phyloP scores from a whole-genome alignment of 176 grass and related monocot genomes.

The sorghum (Sorghum bicolor) region DNA sequence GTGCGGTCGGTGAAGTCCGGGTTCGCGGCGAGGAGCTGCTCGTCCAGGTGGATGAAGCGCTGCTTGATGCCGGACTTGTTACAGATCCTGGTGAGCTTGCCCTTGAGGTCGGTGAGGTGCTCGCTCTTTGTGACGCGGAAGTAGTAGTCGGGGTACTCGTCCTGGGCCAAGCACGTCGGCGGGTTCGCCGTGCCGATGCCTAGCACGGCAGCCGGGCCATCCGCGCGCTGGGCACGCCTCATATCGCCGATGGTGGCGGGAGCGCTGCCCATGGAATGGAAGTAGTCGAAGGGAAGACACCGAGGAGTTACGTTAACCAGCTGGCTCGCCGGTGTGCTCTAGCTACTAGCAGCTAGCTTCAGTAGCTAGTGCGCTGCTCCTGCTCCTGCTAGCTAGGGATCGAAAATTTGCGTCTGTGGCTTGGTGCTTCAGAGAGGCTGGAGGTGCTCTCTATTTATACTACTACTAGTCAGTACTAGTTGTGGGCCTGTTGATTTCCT shows the following conservation, averaged over 20 bases:
- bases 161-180: conserved; percentile 37
- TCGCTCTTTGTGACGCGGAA: conserved; percentile 78
- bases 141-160: conserved; percentile 64
- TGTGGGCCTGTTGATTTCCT: too few species aligned
- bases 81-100: conserved; percentile 54
- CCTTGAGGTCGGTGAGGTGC: conserved; percentile 65
- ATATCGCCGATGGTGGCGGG: not conserved
- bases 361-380: too few species aligned
- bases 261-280: not conserved
- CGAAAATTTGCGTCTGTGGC: too few species aligned
- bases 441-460: too few species aligned
- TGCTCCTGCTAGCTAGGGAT: too few species aligned
- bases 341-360: too few species aligned
- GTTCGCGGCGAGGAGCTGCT: conserved; percentile 30
- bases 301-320: too few species aligned
- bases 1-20: conserved; percentile 23
- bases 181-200: conserved; percentile 76
- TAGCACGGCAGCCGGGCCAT: conserved; percentile 58
- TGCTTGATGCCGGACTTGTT: conserved; percentile 32
- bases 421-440: too few species aligned
- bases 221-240: conserved; percentile 32
- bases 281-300: too few species aligned
- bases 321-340: too few species aligned
- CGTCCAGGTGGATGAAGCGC: conserved; percentile 41
- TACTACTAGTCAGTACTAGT: too few species aligned